phyloP scores from a whole-genome alignment of 2,329 filamentous ascomycete species.

The Alternaria hordeiaustralica region DNA sequence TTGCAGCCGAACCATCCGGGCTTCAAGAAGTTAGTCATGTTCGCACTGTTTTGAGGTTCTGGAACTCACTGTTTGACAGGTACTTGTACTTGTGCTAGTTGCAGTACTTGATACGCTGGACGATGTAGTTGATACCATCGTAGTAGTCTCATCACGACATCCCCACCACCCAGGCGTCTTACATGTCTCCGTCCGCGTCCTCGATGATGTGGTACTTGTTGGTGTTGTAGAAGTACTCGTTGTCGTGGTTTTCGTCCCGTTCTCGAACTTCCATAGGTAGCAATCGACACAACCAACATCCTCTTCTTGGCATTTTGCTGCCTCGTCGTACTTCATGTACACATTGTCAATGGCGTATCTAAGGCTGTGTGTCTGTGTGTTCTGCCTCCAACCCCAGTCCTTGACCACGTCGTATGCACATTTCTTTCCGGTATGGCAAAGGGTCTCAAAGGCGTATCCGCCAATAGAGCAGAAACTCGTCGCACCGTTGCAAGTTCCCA shows the following conservation, averaged over 20 bases:
- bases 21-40: slow-evolving; percentile 20
- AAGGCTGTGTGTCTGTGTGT: slow-evolving; percentile 40
- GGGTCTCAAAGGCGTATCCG: slow-evolving; percentile 45
- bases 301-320: slow-evolving; percentile 42
- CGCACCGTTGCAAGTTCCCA: slow-evolving; percentile 45
- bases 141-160: slow-evolving; percentile 42
- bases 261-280: slow-evolving; percentile 46
- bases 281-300: slow-evolving; percentile 46
- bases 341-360: slow-evolving; percentile 46
- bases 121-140: slow-evolving; percentile 29
- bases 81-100: slow-evolving; percentile 40
- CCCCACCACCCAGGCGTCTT: slow-evolving; percentile 49
- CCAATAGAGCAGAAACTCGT: slow-evolving; percentile 47
- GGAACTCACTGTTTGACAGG: slow-evolving; percentile 41
- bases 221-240: slow-evolving; percentile 32
- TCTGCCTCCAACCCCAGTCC: slow-evolving; percentile 47
- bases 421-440: slow-evolving; percentile 45
- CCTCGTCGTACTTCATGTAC: slow-evolving; percentile 42
- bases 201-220: slow-evolving; percentile 30
- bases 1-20: slow-evolving; percentile 49
- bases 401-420: slow-evolving; percentile 48
- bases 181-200: slow-evolving; percentile 45
- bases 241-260: slow-evolving; percentile 41
- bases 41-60: background rate
- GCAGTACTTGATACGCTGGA: slow-evolving; percentile 27